Base-by-base conservation (phyloP, 306 rosid genomes). In the Fagus sylvatica region DNA sequence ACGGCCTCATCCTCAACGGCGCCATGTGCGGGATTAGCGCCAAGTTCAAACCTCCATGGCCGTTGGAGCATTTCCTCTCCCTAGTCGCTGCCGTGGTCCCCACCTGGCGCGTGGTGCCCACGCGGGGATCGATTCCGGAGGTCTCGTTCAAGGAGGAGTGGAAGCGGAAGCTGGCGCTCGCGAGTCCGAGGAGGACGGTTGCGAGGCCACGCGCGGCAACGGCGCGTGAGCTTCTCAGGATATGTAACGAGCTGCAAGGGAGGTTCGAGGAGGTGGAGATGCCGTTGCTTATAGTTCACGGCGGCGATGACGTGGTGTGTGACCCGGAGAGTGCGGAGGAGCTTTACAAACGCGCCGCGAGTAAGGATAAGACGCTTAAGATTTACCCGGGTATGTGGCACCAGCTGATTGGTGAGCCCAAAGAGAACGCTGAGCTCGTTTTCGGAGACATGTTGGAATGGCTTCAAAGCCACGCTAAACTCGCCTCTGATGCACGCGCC, bases 41-140 rank as follows among this genome's bases (percentile, higher is more conserved):
- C 40, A 93, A 93, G 86, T 85, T 95, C 94, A 95, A 93, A 74
- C 99, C 99, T 15, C 98, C 96, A 39, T 95, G 99, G 99, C 98
- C 99, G 6, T 75, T 95, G 15, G 99, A 93, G 79, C 97, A 93
- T 80, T 83, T 95, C 5, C 91, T 95, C 1, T 91, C 89, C 19
- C 8, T 89, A 4, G 96, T 74, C 0, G 99, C 96, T 0, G 89
- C 94, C 13, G 30, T 95, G 1, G 53, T 88, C 0, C 99, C 99
- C 2, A 95, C 98, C 8, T 95, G 99, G 99, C 88, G 88, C 76
- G 97, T 95, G 78, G 91, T 95, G 0, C 98, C 99, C 22, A 95
- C 98, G 2, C 96, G 99, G 4, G 97, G 98, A 0, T 91, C 97
- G 15, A 46, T 95, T 0, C 93, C 93, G 34, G 96, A 93, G 0